Conservation (phyloP, 2,329 filamentous ascomycete genomes). For the Ophiostoma fasciatum region DNA sequence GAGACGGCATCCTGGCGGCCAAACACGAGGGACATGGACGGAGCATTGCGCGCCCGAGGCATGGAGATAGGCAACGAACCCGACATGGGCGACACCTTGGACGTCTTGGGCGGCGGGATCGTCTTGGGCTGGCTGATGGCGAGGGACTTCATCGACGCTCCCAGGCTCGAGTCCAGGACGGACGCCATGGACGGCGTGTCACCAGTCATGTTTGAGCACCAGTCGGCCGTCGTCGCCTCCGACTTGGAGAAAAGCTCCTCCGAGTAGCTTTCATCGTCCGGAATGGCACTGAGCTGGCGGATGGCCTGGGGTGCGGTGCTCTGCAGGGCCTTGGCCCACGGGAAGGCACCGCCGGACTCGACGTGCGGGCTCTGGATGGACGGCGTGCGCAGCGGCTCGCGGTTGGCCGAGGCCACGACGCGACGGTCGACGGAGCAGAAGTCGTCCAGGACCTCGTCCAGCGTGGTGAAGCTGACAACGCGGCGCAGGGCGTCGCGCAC, state of each 20-base stretch:
- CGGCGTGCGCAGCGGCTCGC: constrained; percentile 87
- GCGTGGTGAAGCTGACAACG: constrained; percentile 80
- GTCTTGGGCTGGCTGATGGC: constrained; percentile 34
- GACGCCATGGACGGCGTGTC: constrained; percentile 75
- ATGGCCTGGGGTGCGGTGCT: constrained; percentile 54
- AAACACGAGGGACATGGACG: constrained; percentile 66
- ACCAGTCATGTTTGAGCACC: constrained; percentile 62
- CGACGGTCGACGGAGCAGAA: constrained; percentile 77
- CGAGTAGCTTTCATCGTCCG: constrained; percentile 59
- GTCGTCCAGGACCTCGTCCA: constrained; percentile 82
- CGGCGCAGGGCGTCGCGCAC: constrained; percentile 66
- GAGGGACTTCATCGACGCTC: constrained; percentile 65
- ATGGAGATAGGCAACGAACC: constrained; percentile 67
- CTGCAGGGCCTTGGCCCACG: constrained; percentile 85
- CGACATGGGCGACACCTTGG: constrained; percentile 43
- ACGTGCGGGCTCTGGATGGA: constrained; percentile 80
- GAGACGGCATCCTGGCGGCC: constrained; percentile 68
- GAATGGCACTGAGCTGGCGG: constrained; percentile 78
- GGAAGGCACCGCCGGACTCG: constrained; percentile 64
- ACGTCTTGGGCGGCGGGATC: constrained; percentile 21
- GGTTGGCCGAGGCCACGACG: constrained; percentile 69
- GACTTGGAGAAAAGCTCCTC: constrained; percentile 80
- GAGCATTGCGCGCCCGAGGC: constrained; percentile 54
- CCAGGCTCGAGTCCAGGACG: constrained; percentile 68
- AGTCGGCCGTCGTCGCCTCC: constrained; percentile 49